phyloP scores from a whole-genome alignment of 306 rosid genomes.

The Quercus engelmannii region DNA sequence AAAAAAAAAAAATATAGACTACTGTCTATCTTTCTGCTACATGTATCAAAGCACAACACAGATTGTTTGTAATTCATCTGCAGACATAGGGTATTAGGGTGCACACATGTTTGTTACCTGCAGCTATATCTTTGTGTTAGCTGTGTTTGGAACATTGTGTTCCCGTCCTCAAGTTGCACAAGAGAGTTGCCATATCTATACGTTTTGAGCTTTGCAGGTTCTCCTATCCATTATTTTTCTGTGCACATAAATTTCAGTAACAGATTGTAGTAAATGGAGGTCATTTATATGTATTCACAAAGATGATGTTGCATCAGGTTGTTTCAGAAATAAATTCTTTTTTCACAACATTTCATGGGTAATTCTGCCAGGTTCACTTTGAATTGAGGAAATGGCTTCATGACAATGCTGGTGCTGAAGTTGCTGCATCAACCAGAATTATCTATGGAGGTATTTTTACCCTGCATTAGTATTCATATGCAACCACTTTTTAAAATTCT shows the following conservation, averaged over 20 bases:
- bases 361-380: slow-evolving; percentile 62
- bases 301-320: background rate
- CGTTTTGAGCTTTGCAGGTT: background rate
- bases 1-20: background rate
- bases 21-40: background rate
- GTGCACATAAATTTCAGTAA: background rate
- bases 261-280: background rate
- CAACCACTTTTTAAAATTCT: background rate
- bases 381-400: slow-evolving; percentile 82
- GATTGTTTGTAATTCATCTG: background rate
- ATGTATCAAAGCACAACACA: background rate
- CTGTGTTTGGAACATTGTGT: background rate
- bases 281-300: background rate
- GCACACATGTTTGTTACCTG: background rate
- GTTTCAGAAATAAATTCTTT: background rate
- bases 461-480: background rate
- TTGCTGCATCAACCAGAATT: slow-evolving; percentile 67
- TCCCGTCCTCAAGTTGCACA: background rate
- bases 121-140: background rate
- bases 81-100: background rate
- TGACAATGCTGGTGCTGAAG: slow-evolving; percentile 55
- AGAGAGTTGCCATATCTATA: background rate
- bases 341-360: slow-evolving; percentile 16
- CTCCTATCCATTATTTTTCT: background rate
- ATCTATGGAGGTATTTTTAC: slow-evolving; percentile 79